Base-by-base conservation (phyloP, 805 yeast species). In the Saturnispora silvae region DNA sequence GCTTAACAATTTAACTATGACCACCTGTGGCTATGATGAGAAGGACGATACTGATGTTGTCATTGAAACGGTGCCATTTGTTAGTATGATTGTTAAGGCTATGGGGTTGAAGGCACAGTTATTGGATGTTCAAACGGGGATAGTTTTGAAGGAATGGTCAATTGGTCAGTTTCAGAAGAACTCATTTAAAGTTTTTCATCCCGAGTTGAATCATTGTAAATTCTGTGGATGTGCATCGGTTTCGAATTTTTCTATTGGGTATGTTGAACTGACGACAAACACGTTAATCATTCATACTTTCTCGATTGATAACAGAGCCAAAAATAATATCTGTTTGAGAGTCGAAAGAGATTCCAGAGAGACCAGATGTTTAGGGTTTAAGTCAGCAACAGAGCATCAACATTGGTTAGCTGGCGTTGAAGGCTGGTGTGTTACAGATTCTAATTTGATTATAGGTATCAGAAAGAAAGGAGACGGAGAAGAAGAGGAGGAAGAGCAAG, bases 261-360 rank as follows among this genome's bases (percentile, higher is more conserved):
- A 85, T 55, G 75, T 78, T 17, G 81, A 77, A 44, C 51, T 55
- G 19, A 78, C 73, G 40, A 61, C 67, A 3, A 67, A 67, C 4
- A 69, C 74, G 7, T 55, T 82, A 35, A 75, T 80, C 5, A 61
- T 82, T 61, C 95, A 84, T 49, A 78, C 92, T 0, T 78, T 75
- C 49, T 72, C 72, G 31, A 72, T 78, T 32, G 82, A 77, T 42
- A 81, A 80, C 51, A 66, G 77, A 40, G 85, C 94, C 8, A 81
- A 81, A 50, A 80, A 74, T 40, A 78, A 73, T 46, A 85, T 85
- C 28, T 85, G 96, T 56, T 59, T 85, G 38, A 72, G 95, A 57
- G 94, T 82, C 28, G 96, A 85, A 57, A 79, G 96, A 70, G 96
- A 85, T 57, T 84, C 89, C 2, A 70, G 94, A 49, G 96, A 85